Base-by-base conservation (phyloP, 1,284 basidiomycete genomes). In the Leccinum solheimii region DNA sequence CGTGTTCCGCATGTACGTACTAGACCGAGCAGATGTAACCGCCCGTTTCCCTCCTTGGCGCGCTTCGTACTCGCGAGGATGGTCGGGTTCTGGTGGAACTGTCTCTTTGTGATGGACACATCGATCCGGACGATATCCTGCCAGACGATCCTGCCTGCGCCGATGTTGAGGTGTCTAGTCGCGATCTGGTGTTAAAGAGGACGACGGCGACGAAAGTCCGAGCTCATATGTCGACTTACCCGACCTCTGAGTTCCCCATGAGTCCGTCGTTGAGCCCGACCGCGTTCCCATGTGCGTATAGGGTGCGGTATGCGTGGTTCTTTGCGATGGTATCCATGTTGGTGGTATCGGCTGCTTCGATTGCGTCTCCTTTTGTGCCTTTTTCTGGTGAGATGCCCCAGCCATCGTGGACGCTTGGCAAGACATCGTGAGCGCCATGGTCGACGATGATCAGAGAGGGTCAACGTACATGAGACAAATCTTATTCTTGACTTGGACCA, bases 181-280 rank as follows among this genome's bases (percentile, higher is more conserved):
- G 23, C 3, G 55, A 58, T 27, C 58, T 16, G 3, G 32, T 32
- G 6, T 21, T 62, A 45, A 63, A 4, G 57, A 34, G 27, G 27
- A 30, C 27, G 27, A 30, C 27, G 16, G 1, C 19, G 13, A 49
- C 5, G 38, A 32, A n/a, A 14, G 30, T 2, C 48, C 48, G 53
- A 19, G 51, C n/a, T 16, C 19, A 6, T 11, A 55, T 13, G 51
- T 30, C 21, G 11, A 78, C 87, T 65, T 69, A 94, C 92, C 94
- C 94, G 65, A 96, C 94, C 79, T 96, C 94, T 6, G 93, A 95
- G 81, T 97, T 96, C 23, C 94, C 94, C 94, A 97, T 97, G 55
- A 97, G 84, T 0, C 94, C 94, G 55, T 96, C 94, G 72, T 82
- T 92, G 57, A 97, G 81, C 1, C 94, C 94, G 16, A 96, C 94